Conservation (phyloP, 208 protist species). For the Acanthamoeba castellanii region DNA sequence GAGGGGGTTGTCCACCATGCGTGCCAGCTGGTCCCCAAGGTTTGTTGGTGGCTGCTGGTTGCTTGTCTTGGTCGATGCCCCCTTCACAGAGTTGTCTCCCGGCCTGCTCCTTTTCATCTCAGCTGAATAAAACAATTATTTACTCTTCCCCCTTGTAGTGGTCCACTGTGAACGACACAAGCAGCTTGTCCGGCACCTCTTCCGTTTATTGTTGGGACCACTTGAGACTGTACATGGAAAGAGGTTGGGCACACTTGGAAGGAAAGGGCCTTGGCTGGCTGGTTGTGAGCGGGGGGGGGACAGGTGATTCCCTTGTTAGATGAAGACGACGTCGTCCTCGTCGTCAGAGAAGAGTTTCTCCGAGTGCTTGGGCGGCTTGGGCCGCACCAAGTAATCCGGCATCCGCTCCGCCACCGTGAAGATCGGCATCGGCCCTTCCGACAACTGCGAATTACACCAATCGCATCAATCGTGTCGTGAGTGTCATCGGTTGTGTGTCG, state of each 20-base stretch:
- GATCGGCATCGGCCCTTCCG: constrained; percentile 8
- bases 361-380: constrained; percentile 31
- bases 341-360: constrained; percentile 64
- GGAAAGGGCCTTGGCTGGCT: no score
- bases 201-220: no score
- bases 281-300: no score
- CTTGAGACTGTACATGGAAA: no score
- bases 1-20: not conserved
- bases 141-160: no score
- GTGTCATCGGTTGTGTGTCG: not conserved
- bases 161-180: no score
- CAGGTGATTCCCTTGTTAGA: not conserved
- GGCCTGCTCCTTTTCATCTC: no score
- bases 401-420: not conserved
- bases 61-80: not conserved
- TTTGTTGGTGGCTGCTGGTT: not conserved
- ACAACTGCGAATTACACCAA: not conserved
- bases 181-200: no score
- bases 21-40: not conserved
- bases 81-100: no score
- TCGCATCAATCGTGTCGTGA: not conserved
- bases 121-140: no score
- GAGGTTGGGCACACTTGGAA: no score
- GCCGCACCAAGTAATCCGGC: not conserved
- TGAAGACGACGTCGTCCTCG: constrained; percentile 58